Base-by-base conservation (phyloP, 805 yeast species). In the Wickerhamomyces ciferrii region DNA sequence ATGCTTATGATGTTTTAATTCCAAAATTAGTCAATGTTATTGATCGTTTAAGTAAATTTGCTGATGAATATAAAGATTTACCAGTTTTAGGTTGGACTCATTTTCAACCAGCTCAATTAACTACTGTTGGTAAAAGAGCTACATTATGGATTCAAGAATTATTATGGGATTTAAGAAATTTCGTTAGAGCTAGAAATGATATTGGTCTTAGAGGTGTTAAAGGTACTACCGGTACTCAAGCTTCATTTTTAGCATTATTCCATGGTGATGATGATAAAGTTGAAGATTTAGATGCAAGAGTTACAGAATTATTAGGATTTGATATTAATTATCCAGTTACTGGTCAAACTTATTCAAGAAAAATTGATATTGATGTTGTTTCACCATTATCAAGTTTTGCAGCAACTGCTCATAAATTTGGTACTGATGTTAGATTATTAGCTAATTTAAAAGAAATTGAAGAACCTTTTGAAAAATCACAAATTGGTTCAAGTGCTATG, bases 21-120 rank as follows among this genome's bases (percentile, higher is more conserved):
- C 97, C 96, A 53, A 94, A 94, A 70, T 78, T 94, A 58, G 98
- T 90, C 59, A 94, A 94, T 60, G 98, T 94, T 54, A 94, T 94
- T 59, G 85, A 91, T 75, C 81, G 96, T 69, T 75, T 94, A 65
- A 70, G 89, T 49, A 73, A 86, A 65, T 94, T 94, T 67, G 98
- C 99, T 41, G 65, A 89, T 53, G 81, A 87, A 67, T 81, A 92
- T 76, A 94, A 94, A 73, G 98, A 94, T 68, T 69, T 91, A 69
- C 98, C 99, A 34, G 97, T 91, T 39, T 78, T 94, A 55, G 99
- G 99, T 32, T 94, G 98, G 98, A 94, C 99, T 48, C 99, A 94
- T 70, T 94, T 94, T 81, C 99, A 94, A 75, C 99, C 99, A 15
- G 99, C 99, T 45, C 99, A 94, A 74, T 81, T 94, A 67, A 92